A percentile compares a stretch with the other conserved stretches of the same genome.
Conservation (phyloP, 2,329 filamentous ascomycete genomes). For the Trichoderma breve region DNA sequence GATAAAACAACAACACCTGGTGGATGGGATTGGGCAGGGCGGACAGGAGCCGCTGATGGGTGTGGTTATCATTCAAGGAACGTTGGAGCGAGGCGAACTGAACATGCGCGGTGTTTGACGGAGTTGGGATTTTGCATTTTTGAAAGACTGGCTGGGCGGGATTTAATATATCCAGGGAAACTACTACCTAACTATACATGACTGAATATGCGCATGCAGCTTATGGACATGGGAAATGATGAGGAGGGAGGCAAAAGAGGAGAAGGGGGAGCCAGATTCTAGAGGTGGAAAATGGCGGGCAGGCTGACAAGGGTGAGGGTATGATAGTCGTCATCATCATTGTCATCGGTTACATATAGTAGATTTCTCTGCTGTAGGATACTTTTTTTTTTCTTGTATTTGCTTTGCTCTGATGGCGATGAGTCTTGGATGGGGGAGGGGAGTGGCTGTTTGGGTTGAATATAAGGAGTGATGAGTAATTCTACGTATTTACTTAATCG, state of each 20-base stretch:
- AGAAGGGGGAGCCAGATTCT: not conserved
- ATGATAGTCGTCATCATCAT: conserved; percentile 14
- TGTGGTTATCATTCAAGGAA: not conserved
- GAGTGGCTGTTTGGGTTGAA: conserved; percentile 8
- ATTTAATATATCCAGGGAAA: not conserved
- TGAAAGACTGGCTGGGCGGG: not conserved
- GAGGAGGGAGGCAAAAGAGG: not conserved
- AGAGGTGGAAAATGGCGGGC: not conserved
- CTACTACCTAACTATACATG: not conserved
- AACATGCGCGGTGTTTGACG: conserved; percentile 14
- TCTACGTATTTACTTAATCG: not conserved
- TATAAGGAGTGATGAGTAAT: conserved; percentile 5
- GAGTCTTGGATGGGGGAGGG: not conserved
- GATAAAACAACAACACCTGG: conserved; percentile 24
- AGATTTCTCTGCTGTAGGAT: conserved; percentile 15
- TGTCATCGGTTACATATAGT: conserved; percentile 17
- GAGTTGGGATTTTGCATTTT: conserved; percentile 19
- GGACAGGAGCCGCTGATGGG: not conserved
- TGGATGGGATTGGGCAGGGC: not conserved
- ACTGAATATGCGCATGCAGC: not conserved
- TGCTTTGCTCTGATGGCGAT: not conserved
- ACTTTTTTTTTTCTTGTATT: conserved; percentile 3
- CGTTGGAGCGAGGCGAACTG: conserved; percentile 6
- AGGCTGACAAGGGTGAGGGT: conserved; percentile 1
- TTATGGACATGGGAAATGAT: conserved; percentile 4